Conservation (phyloP, 164 flowering plant genomes). For the Annona cherimola region DNA sequence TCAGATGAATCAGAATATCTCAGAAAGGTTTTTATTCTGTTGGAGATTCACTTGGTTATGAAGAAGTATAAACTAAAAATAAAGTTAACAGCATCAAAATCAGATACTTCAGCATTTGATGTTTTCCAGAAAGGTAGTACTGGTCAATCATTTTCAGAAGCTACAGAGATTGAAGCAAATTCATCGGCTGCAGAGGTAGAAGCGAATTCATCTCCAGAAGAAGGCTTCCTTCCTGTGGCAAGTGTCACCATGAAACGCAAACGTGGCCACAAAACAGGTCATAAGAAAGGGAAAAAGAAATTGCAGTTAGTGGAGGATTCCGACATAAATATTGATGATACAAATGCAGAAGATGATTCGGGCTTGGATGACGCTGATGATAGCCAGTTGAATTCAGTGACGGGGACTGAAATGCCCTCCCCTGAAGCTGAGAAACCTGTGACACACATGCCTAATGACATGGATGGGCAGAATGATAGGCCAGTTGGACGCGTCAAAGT, state of each 20-base stretch:
- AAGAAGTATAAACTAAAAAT: conserved; percentile 6
- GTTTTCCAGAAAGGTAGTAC: neutral
- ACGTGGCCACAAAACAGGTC: conserved; percentile 36
- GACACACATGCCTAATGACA: conserved; percentile 23
- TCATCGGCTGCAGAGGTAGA: neutral
- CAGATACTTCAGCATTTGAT: neutral
- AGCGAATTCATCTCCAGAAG: conserved; percentile 1
- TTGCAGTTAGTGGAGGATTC: conserved; percentile 17
- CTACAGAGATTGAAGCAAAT: neutral
- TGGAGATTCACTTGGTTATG: neutral
- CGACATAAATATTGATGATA: conserved; percentile 13
- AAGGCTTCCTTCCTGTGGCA: neutral
- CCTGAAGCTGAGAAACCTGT: conserved; percentile 33
- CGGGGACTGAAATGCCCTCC: conserved; percentile 46
- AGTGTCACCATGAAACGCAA: conserved; percentile 63
- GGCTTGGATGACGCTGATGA: conserved; percentile 33
- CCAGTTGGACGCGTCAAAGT: conserved; percentile 69
- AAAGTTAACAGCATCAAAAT: neutral
- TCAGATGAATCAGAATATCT: neutral
- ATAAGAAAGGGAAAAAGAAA: conserved; percentile 67
- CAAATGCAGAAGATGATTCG: conserved; percentile 36
- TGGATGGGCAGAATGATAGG: conserved; percentile 32
- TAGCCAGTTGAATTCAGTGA: conserved; percentile 28
- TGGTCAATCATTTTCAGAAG: neutral
- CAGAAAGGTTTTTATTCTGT: neutral